Evolutionary conservation across 177 flowering plant genomes (phyloP).

Genomic region (Vitis hybrid): DNA sequence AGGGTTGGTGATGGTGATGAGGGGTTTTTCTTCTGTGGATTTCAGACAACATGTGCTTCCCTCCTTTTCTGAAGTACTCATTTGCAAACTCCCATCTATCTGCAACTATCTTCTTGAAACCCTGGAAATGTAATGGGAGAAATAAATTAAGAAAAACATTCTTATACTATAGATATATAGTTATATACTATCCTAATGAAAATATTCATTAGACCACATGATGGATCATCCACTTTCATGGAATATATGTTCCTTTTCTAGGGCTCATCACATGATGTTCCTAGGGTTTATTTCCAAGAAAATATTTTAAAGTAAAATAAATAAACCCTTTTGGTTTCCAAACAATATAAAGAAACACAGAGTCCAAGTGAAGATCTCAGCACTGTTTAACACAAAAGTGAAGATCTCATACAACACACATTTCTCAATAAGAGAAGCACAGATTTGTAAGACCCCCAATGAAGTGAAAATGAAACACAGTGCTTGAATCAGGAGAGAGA

Average conservation of each 20-base stretch:
- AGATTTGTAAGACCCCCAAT: neutral
- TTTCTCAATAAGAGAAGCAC: neutral
- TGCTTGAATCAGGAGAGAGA: neutral
- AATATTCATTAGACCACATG: no score
- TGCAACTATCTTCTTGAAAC: conserved; percentile 60
- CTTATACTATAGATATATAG: neutral
- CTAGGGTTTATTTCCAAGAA: no score
- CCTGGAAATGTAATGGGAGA: conserved; percentile 25
- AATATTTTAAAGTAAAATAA: no score
- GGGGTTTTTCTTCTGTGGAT: conserved; percentile 60
- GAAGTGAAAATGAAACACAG: no score
- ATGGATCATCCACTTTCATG: no score
- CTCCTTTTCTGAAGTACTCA: conserved; percentile 54
- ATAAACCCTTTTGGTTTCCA: no score
- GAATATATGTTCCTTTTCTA: no score
- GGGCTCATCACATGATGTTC: no score
- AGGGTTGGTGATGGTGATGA: conserved; percentile 24
- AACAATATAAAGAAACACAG: neutral
- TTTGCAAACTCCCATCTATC: conserved; percentile 74
- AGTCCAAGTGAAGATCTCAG: neutral
- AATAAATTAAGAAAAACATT: neutral
- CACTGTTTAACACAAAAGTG: no score
- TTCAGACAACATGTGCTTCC: conserved; percentile 48
- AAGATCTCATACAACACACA: neutral
- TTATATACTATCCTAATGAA: neutral